Percentiles rank a stretch among this genome's conserved stretches.
phyloP scores from a whole-genome alignment of 148 eudicot genomes.

The Simmondsia chinensis region DNA sequence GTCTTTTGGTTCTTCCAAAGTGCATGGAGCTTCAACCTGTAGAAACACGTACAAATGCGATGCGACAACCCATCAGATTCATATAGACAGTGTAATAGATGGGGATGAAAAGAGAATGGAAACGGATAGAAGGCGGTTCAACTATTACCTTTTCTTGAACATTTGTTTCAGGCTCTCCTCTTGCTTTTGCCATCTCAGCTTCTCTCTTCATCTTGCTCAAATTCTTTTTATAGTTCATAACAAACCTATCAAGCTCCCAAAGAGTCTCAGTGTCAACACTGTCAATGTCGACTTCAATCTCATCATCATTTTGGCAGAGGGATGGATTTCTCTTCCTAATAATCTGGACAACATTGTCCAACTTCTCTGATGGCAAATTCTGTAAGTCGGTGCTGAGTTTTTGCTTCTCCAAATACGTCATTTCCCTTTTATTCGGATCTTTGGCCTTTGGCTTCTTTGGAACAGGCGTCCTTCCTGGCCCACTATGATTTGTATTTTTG shows the following conservation, averaged over 20 bases:
- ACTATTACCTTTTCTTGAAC: conserved; percentile 32
- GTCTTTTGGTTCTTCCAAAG: conserved; percentile 32
- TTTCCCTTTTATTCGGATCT: conserved; percentile 76
- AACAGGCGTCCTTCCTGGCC: conserved; percentile 38
- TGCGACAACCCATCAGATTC: background rate
- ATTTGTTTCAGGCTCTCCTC: conserved; percentile 22
- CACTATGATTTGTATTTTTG: conserved; percentile 17
- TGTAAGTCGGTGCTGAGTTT: conserved; percentile 84
- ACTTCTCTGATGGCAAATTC: conserved; percentile 80
- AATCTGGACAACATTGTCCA: conserved; percentile 78
- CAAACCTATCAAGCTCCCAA: conserved; percentile 97
- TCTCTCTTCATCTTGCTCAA: conserved; percentile 73
- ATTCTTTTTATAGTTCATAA: conserved; percentile 68
- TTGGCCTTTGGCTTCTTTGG: conserved; percentile 91
- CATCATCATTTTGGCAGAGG: conserved; percentile 77
- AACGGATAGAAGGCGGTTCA: background rate
- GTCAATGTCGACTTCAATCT: conserved; percentile 92
- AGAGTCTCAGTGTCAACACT: conserved; percentile 85
- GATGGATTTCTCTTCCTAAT: conserved; percentile 80
- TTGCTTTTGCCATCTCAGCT: conserved; percentile 38
- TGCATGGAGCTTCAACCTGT: conserved; percentile 31
- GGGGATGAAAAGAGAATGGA: background rate
- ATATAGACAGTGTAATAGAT: no score
- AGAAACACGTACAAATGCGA: conserved; percentile 5
- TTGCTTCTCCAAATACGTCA: conserved; percentile 88